These are phyloP conservation scores for Blastocystis sp. DNA, from an alignment of 352 stramenopile genomes.

Conservation along the genomic window DNA sequence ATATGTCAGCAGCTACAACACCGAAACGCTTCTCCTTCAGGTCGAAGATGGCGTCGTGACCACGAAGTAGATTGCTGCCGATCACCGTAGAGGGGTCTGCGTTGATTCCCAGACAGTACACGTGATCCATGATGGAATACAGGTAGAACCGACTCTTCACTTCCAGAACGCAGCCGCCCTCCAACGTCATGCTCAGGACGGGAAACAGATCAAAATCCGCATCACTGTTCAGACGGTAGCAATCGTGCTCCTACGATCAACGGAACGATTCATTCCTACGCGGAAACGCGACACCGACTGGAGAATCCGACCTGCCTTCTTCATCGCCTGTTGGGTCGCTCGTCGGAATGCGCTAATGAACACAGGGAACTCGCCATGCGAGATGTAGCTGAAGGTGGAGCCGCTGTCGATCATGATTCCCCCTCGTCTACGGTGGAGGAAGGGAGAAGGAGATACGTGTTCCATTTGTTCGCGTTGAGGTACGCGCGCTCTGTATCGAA, in stretches of 20 bases:
- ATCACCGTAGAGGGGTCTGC: conserved; percentile 39
- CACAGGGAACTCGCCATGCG: not conserved
- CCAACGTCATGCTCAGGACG: not conserved
- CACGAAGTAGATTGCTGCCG: conserved; percentile 36
- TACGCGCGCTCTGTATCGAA: not conserved
- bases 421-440: not conserved
- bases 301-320: not conserved
- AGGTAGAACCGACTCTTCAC: not conserved
- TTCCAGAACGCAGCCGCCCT: not conserved
- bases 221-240: not conserved
- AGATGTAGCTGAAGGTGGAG: conserved; percentile 40
- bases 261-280: not conserved
- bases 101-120: conserved; percentile 41
- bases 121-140: not conserved
- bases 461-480: not conserved
- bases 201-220: conserved; percentile 14
- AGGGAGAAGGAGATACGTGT: not conserved
- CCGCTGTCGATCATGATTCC: conserved; percentile 50
- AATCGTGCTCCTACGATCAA: conserved; percentile 17
- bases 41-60: conserved; percentile 32
- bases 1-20: not conserved
- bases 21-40: conserved; percentile 12
- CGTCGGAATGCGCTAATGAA: not conserved
- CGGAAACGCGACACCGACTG: not conserved
- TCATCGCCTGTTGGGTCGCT: not conserved